These are phyloP conservation scores for Linnemannia hyalina DNA, from an alignment of 192 early-diverging fungal genomes.

Conservation along the genomic window DNA sequence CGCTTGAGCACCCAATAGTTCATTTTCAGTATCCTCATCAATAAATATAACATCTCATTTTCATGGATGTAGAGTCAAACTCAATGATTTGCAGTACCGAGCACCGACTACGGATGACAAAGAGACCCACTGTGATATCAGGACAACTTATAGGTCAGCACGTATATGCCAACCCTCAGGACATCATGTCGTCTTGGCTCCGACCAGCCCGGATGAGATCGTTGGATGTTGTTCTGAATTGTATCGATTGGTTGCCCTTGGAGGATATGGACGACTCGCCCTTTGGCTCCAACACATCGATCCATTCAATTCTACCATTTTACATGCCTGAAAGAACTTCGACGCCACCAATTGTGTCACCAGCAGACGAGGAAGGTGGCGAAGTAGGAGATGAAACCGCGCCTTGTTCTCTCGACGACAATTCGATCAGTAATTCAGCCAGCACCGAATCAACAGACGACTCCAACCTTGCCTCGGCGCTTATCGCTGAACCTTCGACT, in stretches of 20 bases:
- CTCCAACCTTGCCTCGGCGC: background rate
- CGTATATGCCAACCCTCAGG: no score
- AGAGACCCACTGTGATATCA: background rate
- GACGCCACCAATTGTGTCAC: no score
- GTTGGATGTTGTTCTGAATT: conserved; percentile 1
- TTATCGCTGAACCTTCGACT: background rate
- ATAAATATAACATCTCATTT: background rate
- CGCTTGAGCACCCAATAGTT: background rate
- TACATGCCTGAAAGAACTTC: no score
- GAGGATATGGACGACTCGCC: background rate
- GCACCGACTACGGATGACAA: background rate
- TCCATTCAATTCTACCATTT: background rate
- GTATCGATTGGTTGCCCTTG: background rate
- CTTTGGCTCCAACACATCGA: background rate
- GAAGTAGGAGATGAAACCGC: background rate
- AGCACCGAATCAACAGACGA: background rate
- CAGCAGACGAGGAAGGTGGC: no score
- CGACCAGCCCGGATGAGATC: conserved; percentile 4
- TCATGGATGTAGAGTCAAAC: background rate
- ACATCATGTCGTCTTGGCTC: background rate
- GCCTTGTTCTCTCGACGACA: background rate
- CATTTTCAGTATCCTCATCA: background rate
- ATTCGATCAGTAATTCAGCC: background rate
- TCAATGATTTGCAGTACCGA: background rate
- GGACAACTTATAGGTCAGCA: background rate